Conservation (phyloP, 1,139 yeast genomes). For the Schizosaccharomyces versatilis region DNA sequence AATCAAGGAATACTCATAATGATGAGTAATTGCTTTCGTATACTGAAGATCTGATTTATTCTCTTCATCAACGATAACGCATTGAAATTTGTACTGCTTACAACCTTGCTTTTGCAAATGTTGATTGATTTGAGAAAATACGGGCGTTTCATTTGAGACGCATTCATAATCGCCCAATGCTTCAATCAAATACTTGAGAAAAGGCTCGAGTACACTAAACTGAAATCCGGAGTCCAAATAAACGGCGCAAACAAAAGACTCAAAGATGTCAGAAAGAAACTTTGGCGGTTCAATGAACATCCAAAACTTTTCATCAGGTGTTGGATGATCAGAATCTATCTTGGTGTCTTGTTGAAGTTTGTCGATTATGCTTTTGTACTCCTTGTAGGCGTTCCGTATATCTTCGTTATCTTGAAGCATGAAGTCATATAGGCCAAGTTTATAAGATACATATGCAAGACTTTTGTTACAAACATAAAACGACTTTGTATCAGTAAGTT, state of each 20-base stretch:
- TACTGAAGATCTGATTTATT: too few species aligned
- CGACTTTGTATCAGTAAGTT: slow-evolving; percentile 6
- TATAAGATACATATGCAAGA: slow-evolving; percentile 7
- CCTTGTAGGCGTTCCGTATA: slow-evolving; percentile 5
- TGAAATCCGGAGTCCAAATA: slow-evolving; percentile 9
- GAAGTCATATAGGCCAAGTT: slow-evolving; percentile 6
- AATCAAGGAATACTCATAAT: too few species aligned
- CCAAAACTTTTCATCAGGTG: not conserved
- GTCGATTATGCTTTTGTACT: slow-evolving; percentile 5
- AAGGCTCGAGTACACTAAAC: not conserved
- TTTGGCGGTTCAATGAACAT: slow-evolving; percentile 8
- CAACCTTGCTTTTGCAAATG: not conserved
- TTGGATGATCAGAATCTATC: not conserved
- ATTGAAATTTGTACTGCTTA: not conserved
- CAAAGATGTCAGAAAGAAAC: slow-evolving; percentile 10
- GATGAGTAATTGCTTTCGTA: too few species aligned
- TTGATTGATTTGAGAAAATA: not conserved
- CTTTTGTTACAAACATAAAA: slow-evolving; percentile 9
- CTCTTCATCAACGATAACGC: not conserved
- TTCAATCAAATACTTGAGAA: not conserved
- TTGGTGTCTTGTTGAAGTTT: not conserved
- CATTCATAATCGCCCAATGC: not conserved
- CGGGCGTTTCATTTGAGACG: not conserved
- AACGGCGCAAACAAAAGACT: slow-evolving; percentile 10
- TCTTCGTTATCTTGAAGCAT: slow-evolving; percentile 7